phyloP scores from a whole-genome alignment of 2,329 filamentous ascomycete genomes.

The Trichoderma sp. region DNA sequence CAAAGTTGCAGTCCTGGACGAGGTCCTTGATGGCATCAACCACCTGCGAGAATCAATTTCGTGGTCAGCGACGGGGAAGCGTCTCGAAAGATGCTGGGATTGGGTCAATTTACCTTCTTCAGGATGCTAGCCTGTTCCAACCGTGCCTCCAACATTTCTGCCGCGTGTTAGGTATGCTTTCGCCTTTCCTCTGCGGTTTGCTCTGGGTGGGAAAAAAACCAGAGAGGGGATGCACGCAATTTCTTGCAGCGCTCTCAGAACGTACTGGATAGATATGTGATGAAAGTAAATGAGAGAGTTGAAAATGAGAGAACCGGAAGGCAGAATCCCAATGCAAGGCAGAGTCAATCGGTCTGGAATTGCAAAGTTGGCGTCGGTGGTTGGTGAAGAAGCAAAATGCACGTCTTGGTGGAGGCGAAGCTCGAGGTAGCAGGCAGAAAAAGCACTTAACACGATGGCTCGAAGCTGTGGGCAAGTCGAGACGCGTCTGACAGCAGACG shows the following conservation, averaged over 20 bases:
- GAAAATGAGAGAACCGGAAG: background rate
- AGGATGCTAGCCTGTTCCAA: slow-evolving; percentile 89
- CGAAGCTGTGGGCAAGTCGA: slow-evolving; percentile 10
- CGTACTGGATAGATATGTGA: slow-evolving; percentile 1
- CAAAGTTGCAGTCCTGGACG: slow-evolving; percentile 99
- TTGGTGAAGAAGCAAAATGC: background rate
- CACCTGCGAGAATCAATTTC: slow-evolving; percentile 55
- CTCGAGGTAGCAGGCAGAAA: slow-evolving; percentile 15
- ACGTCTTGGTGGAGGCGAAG: slow-evolving; percentile 14
- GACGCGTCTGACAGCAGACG: slow-evolving; percentile 25
- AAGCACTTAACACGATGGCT: slow-evolving; percentile 21
- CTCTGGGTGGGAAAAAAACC: background rate
- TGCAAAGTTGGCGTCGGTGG: background rate
- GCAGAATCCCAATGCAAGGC: background rate
- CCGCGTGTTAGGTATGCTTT: background rate
- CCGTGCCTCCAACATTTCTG: slow-evolving; percentile 89
- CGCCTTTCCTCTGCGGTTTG: background rate
- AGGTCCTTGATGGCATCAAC: slow-evolving; percentile 99
- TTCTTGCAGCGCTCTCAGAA: background rate
- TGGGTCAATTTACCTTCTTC: slow-evolving; percentile 71
- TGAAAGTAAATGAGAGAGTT: background rate
- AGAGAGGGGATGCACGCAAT: slow-evolving; percentile 2
- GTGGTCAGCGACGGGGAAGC: background rate
- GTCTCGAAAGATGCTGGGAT: background rate
- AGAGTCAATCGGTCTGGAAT: background rate